A percentile compares a stretch with the other conserved stretches of the same genome.
Evolutionary conservation across 192 early-diverging fungal genomes (phyloP).

Genomic region (Cetraspora pellucida): DNA sequence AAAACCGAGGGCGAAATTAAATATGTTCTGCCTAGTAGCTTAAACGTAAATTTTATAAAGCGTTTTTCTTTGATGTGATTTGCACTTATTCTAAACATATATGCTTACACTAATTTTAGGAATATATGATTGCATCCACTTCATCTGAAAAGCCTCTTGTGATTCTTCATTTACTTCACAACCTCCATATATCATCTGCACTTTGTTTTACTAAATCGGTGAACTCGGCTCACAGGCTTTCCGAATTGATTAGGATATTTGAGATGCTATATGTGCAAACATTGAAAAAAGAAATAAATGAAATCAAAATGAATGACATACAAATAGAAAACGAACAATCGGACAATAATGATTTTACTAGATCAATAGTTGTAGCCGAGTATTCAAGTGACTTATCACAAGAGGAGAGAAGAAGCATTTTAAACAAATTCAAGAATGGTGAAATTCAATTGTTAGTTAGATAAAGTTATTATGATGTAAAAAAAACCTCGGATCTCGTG

Average conservation of each 20-base stretch:
- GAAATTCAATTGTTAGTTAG: conserved; percentile 58
- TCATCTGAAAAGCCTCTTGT: conserved; percentile 80
- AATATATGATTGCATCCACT: conserved; percentile 70
- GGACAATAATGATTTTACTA: background rate
- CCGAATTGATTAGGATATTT: conserved; percentile 68
- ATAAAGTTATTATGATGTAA: too few species aligned
- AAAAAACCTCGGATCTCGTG: too few species aligned
- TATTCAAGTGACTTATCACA: conserved; percentile 74
- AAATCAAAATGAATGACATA: background rate
- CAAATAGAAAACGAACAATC: too few species aligned
- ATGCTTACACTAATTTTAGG: conserved; percentile 47
- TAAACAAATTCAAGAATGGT: conserved; percentile 69
- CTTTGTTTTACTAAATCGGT: conserved; percentile 91
- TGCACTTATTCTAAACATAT: background rate
- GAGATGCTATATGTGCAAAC: conserved; percentile 33
- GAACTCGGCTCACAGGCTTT: conserved; percentile 85
- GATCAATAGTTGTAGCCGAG: conserved; percentile 57
- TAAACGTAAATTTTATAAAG: conserved; percentile 45
- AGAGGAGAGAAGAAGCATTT: conserved; percentile 59
- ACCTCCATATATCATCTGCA: conserved; percentile 58
- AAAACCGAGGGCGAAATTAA: conserved; percentile 48
- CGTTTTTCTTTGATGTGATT: background rate
- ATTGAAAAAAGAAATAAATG: background rate
- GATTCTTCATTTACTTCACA: conserved; percentile 79
- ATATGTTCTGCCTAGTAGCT: conserved; percentile 57